These are phyloP conservation scores for Amanita subjunquillea DNA, from an alignment of 768 basidiomycete species.

Conservation along the genomic window DNA sequence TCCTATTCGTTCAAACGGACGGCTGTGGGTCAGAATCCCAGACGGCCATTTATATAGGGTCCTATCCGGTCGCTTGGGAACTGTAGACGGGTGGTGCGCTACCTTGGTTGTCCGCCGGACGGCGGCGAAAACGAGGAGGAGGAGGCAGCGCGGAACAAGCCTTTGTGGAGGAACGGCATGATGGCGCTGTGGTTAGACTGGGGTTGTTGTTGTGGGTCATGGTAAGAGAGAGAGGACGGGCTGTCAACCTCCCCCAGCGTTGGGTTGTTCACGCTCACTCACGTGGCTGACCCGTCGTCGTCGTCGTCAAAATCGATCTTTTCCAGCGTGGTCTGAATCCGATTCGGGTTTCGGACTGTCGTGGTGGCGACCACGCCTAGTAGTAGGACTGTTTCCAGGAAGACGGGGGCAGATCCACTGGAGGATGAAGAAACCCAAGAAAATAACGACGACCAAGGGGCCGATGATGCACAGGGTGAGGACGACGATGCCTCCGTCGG, in stretches of 20 bases:
- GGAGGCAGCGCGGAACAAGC: not conserved
- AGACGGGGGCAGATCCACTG: not conserved
- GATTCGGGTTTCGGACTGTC: no score
- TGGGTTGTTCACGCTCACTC: not conserved
- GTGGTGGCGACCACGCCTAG: no score
- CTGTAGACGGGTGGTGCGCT: not conserved
- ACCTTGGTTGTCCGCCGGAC: not conserved
- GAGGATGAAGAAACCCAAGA: not conserved
- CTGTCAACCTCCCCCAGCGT: not conserved
- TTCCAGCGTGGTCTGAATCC: no score
- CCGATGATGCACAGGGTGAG: not conserved
- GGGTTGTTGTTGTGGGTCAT: no score
- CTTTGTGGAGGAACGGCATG: not conserved
- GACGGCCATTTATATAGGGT: no score
- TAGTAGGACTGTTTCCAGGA: no score
- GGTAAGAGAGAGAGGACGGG: not conserved
- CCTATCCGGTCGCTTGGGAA: no score
- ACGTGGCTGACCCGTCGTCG: not conserved
- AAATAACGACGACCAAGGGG: not conserved
- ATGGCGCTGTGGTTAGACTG: not conserved
- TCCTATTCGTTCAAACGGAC: no score
- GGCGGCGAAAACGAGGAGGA: not conserved
- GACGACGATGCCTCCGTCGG: no score
- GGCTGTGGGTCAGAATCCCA: no score
- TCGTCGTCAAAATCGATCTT: not conserved